These are phyloP conservation scores for Rhizophagus sp. DNA, from an alignment of 192 early-diverging fungal species.

Conservation along the genomic window DNA sequence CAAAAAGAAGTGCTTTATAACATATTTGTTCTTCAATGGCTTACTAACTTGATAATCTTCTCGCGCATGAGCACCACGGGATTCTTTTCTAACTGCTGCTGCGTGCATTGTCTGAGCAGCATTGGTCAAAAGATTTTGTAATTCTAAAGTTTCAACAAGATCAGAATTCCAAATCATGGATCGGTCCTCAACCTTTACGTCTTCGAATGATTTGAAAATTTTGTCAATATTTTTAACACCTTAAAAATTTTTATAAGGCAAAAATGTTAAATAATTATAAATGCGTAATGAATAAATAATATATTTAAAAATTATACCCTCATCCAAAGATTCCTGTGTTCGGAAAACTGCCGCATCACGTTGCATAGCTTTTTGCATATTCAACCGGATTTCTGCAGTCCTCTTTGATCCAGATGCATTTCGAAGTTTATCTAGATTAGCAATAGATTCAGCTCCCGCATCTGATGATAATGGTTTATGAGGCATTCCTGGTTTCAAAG, in stretches of 20 bases:
- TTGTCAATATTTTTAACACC: slow-evolving; percentile 81
- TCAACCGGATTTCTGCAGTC: slow-evolving; percentile 85
- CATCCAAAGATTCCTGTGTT: slow-evolving; percentile 83
- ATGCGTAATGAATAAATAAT: neutral
- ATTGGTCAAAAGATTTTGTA: slow-evolving; percentile 96
- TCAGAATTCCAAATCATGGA: slow-evolving; percentile 99
- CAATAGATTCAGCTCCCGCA: slow-evolving; percentile 87
- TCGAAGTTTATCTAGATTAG: slow-evolving; percentile 93
- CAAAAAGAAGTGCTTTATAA: slow-evolving; percentile 14
- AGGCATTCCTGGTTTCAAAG: slow-evolving; percentile 84
- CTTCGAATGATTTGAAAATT: slow-evolving; percentile 75
- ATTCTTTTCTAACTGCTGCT: slow-evolving; percentile 93
- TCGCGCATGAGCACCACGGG: slow-evolving; percentile 96
- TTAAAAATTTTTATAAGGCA: neutral
- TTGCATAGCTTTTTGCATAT: slow-evolving; percentile 99
- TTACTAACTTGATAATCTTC: slow-evolving; percentile 75
- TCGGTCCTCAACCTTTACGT: slow-evolving; percentile 89
- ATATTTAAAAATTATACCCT: slow-evolving; percentile 47
- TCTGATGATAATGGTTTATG: slow-evolving; percentile 79
- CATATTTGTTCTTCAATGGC: neutral
- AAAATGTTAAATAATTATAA: neutral
- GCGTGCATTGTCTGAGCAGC: slow-evolving; percentile 91
- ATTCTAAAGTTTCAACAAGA: slow-evolving; percentile 92
- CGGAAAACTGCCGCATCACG: slow-evolving; percentile 96
- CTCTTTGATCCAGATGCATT: slow-evolving; percentile 76